Conservation (phyloP, 2,329 filamentous ascomycete genomes). For the Fusarium sp. region DNA sequence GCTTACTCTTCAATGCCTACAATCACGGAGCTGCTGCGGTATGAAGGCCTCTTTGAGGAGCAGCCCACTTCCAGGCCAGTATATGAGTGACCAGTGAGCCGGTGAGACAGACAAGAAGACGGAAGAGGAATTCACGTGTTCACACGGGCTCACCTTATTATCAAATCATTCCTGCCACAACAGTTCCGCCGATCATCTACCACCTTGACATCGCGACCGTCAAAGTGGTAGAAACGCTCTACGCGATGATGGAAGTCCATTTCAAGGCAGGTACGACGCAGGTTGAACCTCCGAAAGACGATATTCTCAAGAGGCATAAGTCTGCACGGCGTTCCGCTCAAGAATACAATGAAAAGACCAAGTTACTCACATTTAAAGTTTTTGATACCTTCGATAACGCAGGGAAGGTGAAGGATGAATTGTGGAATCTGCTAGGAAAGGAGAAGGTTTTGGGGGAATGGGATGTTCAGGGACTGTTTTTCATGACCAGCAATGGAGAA, state of each 20-base stretch:
- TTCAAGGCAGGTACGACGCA: neutral
- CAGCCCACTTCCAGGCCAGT: fast-evolving
- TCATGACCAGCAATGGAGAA: neutral
- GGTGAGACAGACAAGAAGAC: fast-evolving
- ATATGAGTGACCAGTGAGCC: neutral
- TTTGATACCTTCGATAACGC: neutral
- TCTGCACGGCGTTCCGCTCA: fast-evolving
- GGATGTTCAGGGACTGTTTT: neutral
- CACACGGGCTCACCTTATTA: fast-evolving
- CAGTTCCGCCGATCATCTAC: fast-evolving
- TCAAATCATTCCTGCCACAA: fast-evolving
- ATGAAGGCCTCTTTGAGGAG: neutral
- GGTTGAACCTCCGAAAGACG: neutral
- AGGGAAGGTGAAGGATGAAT: neutral
- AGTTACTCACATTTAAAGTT: neutral
- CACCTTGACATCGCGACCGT: fast-evolving
- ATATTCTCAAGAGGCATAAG: neutral
- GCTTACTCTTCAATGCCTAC: fast-evolving
- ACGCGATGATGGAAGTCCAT: neutral
- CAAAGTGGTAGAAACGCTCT: neutral
- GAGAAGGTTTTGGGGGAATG: neutral
- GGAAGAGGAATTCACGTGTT: fast-evolving
- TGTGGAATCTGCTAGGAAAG: neutral
- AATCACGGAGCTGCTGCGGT: neutral
- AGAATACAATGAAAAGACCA: fast-evolving